Evolutionary conservation across 306 rosid species (phyloP).

Genomic region (Elaeagnus macrophylla): DNA sequence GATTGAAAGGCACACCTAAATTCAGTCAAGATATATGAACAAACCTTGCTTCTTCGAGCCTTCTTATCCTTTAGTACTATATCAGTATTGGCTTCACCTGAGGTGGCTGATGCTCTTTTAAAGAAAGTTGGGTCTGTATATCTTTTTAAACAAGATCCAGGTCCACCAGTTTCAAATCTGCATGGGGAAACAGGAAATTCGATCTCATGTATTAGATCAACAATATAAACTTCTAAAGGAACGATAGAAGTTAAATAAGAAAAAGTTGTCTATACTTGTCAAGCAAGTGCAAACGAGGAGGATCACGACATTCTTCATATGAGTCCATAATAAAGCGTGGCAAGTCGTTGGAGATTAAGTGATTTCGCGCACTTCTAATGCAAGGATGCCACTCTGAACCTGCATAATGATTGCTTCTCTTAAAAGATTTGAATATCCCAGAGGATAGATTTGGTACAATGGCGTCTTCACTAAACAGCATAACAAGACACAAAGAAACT

Average conservation of each 20-base stretch:
- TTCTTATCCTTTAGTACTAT: constrained; percentile 60
- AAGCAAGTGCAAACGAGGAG: constrained; percentile 75
- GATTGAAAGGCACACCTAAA: background rate
- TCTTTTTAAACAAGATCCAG: constrained; percentile 86
- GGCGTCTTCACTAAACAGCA: constrained; percentile 10
- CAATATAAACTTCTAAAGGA: constrained; percentile 13
- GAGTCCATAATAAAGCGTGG: constrained; percentile 92
- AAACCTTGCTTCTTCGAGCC: constrained; percentile 67
- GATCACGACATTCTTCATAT: constrained; percentile 82
- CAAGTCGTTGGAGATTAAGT: constrained; percentile 79
- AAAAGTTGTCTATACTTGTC: constrained; percentile 52
- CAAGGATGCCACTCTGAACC: constrained; percentile 96
- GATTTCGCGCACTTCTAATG: constrained; percentile 51
- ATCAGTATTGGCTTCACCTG: constrained; percentile 43
- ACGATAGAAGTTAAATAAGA: constrained; percentile 2
- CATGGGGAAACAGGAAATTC: constrained; percentile 19
- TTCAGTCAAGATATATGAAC: constrained; percentile 14
- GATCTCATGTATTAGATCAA: constrained; percentile 14
- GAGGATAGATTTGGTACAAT: background rate
- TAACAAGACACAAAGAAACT: background rate
- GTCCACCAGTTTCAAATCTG: constrained; percentile 89
- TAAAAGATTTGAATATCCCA: constrained; percentile 20
- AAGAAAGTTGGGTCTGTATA: constrained; percentile 96
- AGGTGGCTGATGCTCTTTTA: constrained; percentile 50
- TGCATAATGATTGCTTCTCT: constrained; percentile 49